Evolutionary conservation across 345 rosid species (phyloP).

Genomic region (Brassica napus): DNA sequence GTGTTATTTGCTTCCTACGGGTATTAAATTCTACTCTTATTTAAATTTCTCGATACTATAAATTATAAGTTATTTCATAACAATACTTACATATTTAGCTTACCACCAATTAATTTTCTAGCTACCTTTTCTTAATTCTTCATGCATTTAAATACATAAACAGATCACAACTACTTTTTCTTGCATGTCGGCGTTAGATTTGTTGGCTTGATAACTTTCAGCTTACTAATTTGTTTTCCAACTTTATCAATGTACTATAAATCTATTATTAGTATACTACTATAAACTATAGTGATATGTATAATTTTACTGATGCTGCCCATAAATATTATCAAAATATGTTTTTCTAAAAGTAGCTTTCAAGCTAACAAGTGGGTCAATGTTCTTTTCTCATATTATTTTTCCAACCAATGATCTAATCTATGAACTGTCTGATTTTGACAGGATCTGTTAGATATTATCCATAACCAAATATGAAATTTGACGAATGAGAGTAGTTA

Average conservation of each 20-base stretch:
- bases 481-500: conserved; percentile 19
- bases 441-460: conserved; percentile 39
- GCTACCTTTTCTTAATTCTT: neutral
- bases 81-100: neutral
- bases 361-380: conserved; percentile 38
- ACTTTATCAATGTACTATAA: conserved; percentile 15
- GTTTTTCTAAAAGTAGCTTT: conserved; percentile 27
- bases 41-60: too few species aligned
- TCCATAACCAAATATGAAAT: conserved; percentile 23
- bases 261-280: neutral
- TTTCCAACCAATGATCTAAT: conserved; percentile 30
- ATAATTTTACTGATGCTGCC: conserved; percentile 22
- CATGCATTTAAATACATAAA: neutral
- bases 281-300: neutral
- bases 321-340: neutral
- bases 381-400: conserved; percentile 28
- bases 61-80: too few species aligned
- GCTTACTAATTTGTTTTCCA: neutral
- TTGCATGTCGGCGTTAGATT: neutral
- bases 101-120: neutral
- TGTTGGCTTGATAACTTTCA: neutral
- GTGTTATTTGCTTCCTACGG: too few species aligned
- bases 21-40: too few species aligned
- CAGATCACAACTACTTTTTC: neutral
- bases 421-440: conserved; percentile 43